Conservation (phyloP, 495 filamentous ascomycete species). For the Corynascus novoguineensis region DNA sequence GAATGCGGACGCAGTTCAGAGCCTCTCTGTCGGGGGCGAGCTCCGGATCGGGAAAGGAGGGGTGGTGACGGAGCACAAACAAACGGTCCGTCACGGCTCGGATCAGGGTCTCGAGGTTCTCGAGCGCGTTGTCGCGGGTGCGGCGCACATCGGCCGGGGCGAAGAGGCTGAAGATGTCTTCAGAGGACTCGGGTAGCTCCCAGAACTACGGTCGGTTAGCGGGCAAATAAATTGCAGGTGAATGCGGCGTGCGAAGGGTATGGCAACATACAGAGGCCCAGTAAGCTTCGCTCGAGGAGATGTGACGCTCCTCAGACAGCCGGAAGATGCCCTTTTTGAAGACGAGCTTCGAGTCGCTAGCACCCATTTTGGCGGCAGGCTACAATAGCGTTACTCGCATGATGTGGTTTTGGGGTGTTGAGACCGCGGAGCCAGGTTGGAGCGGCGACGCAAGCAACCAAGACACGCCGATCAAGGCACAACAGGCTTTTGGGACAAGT, state of each 20-base stretch:
- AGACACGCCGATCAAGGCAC: background rate
- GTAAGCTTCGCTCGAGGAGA: slow-evolving; percentile 83
- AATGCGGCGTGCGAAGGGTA: background rate
- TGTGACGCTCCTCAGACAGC: slow-evolving; percentile 83
- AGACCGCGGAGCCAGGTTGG: background rate
- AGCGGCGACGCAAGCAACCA: background rate
- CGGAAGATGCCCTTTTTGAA: slow-evolving; percentile 99
- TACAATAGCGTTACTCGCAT: slow-evolving; percentile 25
- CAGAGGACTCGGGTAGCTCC: slow-evolving; percentile 92
- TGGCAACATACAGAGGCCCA: slow-evolving; percentile 73
- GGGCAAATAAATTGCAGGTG: background rate
- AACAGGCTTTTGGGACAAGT: background rate
- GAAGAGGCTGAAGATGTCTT: slow-evolving; percentile 96
- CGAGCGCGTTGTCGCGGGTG: slow-evolving; percentile 75
- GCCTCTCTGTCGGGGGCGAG: slow-evolving; percentile 84
- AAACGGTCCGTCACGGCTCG: slow-evolving; percentile 75
- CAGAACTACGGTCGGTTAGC: slow-evolving; percentile 62
- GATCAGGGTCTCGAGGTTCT: slow-evolving; percentile 89
- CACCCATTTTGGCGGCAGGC: slow-evolving; percentile 70
- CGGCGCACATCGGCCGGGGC: slow-evolving; percentile 88
- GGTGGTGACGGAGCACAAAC: slow-evolving; percentile 74
- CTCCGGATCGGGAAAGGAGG: slow-evolving; percentile 84
- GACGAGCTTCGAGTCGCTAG: slow-evolving; percentile 97
- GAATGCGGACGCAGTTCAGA: slow-evolving; percentile 86
- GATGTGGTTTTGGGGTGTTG: slow-evolving; percentile 1